Evolutionary conservation across 1,284 basidiomycete species (phyloP).

Genomic region (Leccinum griseonigrum): DNA sequence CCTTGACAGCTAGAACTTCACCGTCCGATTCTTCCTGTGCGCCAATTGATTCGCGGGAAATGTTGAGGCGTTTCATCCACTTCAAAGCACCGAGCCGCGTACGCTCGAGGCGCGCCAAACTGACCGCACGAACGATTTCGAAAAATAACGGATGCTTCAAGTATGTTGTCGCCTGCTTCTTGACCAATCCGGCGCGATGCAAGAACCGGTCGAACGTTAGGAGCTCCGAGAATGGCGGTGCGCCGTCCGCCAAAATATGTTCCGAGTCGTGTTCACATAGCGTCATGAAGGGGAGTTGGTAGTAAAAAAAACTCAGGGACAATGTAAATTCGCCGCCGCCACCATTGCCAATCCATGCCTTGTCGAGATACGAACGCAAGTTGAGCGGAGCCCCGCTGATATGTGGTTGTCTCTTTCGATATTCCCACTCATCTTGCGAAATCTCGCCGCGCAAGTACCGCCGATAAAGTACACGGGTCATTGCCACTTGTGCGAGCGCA

Average conservation of each 20-base stretch:
- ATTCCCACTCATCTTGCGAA: slow-evolving; percentile 50
- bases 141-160: slow-evolving; percentile 46
- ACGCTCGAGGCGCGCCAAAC: slow-evolving; percentile 29
- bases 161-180: slow-evolving; percentile 34
- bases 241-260: slow-evolving; percentile 27
- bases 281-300: slow-evolving; percentile 51
- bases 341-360: slow-evolving; percentile 44
- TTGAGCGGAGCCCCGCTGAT: slow-evolving; percentile 48
- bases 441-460: slow-evolving; percentile 48
- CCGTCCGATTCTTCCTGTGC: not conserved
- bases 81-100: slow-evolving; percentile 20
- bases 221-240: slow-evolving; percentile 41
- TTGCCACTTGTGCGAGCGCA: slow-evolving; percentile 52
- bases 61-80: slow-evolving; percentile 10
- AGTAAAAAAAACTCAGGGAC: slow-evolving; percentile 44
- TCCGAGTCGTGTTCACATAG: slow-evolving; percentile 26
- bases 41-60: too few species aligned
- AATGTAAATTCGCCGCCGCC: slow-evolving; percentile 45
- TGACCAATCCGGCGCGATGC: slow-evolving; percentile 39
- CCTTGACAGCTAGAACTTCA: slow-evolving; percentile 1
- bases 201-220: slow-evolving; percentile 47
- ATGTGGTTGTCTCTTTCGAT: slow-evolving; percentile 47
- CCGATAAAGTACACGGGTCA: slow-evolving; percentile 50
- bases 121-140: slow-evolving; percentile 39
- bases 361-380: slow-evolving; percentile 50